Base-by-base conservation (phyloP, 345 rosid species). In the Syzygium oleosum region DNA sequence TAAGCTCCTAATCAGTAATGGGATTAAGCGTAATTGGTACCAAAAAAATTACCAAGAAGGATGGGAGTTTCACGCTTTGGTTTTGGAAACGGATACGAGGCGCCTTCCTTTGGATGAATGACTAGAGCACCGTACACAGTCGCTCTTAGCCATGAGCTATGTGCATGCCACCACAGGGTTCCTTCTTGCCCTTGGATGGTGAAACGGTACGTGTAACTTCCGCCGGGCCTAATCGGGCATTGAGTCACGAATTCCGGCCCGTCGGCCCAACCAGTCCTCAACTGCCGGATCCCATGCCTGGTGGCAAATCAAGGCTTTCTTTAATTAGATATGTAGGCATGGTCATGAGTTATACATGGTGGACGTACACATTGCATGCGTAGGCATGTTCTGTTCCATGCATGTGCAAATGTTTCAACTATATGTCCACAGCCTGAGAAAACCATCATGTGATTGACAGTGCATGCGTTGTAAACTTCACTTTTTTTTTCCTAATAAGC, bases 141-240 rank as follows among this genome's bases (percentile, higher is more conserved):
- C 78, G 99, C 99, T 90, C 99, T 91, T 43, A 97, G 98, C 99
- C 99, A 97, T 0, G 99, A 95, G 90, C 99, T 97, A 34, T 97
- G 99, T 77, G 99, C 99, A 85, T 97, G 99, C 99, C 99, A 97
- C 99, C 99, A 97, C 22, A 97, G 58, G 3, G 99, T 97, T n/a
- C 99, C 99, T 89, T 92, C 96, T 90, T 97, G 99, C 4, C 97
- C 98, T 90, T 95, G 91, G 87, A 97, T 91, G 4, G 97, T 97
- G 58, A 96, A 97, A 89, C 97, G 93, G 90, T 97, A 96, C 2
- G 96, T 95, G 92, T 93, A 97, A 84, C 94, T 97, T 9, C 92
- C 88, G 78, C 98, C 99, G 3, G 99, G 99, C 90, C 97, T 91
- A 80, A 97, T 95, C 8, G 99, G 99, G 52, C 99, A 97, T 84